Base-by-base conservation (phyloP, 1,139 yeast species). In the Candida freyschussii region DNA sequence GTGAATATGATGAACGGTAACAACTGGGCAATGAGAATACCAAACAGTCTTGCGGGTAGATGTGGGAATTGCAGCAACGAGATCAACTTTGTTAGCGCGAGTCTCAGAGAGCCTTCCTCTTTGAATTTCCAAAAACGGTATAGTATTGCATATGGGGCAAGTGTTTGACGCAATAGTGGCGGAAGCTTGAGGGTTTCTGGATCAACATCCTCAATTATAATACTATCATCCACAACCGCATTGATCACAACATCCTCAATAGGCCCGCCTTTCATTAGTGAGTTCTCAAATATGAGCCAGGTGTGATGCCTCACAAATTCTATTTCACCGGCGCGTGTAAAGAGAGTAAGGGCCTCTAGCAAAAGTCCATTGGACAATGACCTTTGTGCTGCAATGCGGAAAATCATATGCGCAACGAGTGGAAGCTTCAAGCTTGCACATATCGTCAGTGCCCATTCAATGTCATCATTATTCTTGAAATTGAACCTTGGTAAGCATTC, bases 391-490 rank as follows among this genome's bases (percentile, higher is more conserved):
- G 53, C 54, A 16, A 34, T 49, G 40, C 68, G 63, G 51, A 67
- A 75, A 12, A 75, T 57, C 27, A 63, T 61, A 41, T 67, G 66
- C 1, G 83, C 76, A 8, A 83, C 75, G 5, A 67, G 57, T n/a
- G 73, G 64, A 29, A 71, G 44, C 44, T 61, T 67, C 53, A 72
- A 56, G 35, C 67, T 59, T 2, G 75, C 65, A 60, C 71, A 67
- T 24, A 72, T 64, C 1, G 84, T 72, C 32, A 84, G 60, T 19
- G 81, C 75, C 93, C 94, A 83, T 53, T 83, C 93, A 43, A 81
- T 65, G 48, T 84, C 95, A 49, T 81, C 91, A 47, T 78, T 79
- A 7, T 78, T 72, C 30, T 67, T 60, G 48, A 76, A 75, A 24
- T 75, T 64, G 48, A 67, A 79, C 8, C 59, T 60, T n/a, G 89